Percentiles rank a stretch among this genome's conserved stretches.
phyloP scores from a whole-genome alignment of 257 asterid species.

The Solanum infundibuliforme region DNA sequence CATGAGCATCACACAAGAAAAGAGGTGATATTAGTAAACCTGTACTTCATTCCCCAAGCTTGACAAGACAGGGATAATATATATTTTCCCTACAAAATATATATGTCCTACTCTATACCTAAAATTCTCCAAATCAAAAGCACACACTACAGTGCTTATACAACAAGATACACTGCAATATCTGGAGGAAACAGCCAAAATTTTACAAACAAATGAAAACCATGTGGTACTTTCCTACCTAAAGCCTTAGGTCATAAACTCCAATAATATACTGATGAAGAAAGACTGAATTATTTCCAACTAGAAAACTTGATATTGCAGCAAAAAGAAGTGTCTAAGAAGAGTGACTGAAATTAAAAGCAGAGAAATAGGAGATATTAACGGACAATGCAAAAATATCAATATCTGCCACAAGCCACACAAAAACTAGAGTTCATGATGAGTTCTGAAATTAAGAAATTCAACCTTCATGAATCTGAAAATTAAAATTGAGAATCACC shows the following conservation, averaged over 20 bases:
- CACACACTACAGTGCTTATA: not conserved
- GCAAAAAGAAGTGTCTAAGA: not conserved
- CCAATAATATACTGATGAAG: not conserved
- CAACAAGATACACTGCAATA: not conserved
- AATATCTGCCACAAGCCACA: not conserved
- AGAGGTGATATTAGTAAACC: not conserved
- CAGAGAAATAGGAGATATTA: not conserved
- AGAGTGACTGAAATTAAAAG: not conserved
- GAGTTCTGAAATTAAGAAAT: not conserved
- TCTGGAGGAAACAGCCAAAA: not conserved
- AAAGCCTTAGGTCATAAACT: not conserved
- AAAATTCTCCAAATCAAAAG: not conserved
- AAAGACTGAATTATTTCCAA: not conserved
- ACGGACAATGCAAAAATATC: not conserved
- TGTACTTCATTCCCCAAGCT: not conserved
- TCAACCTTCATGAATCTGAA: not conserved
- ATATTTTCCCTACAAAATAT: not conserved
- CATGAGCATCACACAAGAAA: constrained; percentile 4
- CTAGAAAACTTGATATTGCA: not conserved
- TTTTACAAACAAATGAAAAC: not conserved
- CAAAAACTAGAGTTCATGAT: not conserved
- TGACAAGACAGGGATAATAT: not conserved
- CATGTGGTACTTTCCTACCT: not conserved
- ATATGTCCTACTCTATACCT: not conserved
- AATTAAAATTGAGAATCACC: not conserved